Evolutionary conservation across 306 rosid species (phyloP), one percentile per base, ranked within the genome.

Genomic region (Alnus glutinosa): DNA sequence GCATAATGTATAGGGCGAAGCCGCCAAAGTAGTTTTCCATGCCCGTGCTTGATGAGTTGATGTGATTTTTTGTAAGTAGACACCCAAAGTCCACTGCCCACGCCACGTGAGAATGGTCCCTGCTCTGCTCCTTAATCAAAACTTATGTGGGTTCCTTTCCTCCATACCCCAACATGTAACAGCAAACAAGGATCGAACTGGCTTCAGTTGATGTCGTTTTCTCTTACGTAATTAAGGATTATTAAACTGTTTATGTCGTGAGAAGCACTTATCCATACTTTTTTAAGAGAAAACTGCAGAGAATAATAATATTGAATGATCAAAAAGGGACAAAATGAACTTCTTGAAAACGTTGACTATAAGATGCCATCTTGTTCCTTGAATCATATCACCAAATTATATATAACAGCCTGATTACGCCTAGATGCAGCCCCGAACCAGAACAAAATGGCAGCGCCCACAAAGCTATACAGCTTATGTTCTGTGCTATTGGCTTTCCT

Each of bases 401-500:
- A 8, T 72, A n/a, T n/a, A n/a, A n/a, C 44, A 39, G 67, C 6
- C 49, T 62, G 49, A 48, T 8, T 51, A 74, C 9, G 1, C 49
- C 70, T 46, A 57, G 32, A 30, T 36, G 73, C 76, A 46, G 49
- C 52, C 23, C 37, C 37, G 4, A 39, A 82, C 69, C 18, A 70
- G 75, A n/a, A 73, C 34, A 79, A 37, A 87, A 89, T 90, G 95
- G 82, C 81, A 70, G 50, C 52, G 42, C 37, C 81, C 48, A 79
- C 69, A 69, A 90, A 82, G 51, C 58, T 82, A 57, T 74, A 76
- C 78, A 74, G 61, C 69, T 47, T 78, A 14, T 86, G 89, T 51
- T 89, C 92, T 75, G 61, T 90, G 14, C 77, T 82, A 19, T 87
- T 89, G 90, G 89, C 92, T 59, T 54, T 77, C 58, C 90, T 92